Evolutionary conservation across 1,284 basidiomycete species (phyloP), one percentile per base, ranked within the genome.

Genomic region (Termitomyces sp.): DNA sequence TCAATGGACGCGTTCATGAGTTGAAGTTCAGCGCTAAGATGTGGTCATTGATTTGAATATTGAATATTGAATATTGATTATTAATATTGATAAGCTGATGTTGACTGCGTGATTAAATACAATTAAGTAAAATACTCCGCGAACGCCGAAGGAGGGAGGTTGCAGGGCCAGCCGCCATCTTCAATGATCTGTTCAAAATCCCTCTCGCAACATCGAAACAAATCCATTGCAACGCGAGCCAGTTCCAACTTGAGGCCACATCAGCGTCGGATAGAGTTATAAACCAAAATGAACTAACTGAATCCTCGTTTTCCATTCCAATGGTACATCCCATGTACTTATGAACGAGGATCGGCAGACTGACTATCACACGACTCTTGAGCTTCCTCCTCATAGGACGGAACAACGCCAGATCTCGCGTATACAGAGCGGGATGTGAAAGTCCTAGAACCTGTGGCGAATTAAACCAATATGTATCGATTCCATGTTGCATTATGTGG

Each of bases 361-460:
- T 72, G 15, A 81, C 64, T 30, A 74, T 64, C 15, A 62, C 63
- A 56, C 68, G 70, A 47, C 69, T 73, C 36, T 71, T 71, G 5
- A 83, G 68, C 34, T 71, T 73, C 53, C 72, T 74, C 28, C 79
- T 74, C 55, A 84, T 73, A 13, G 82, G 80, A 40, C 77, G 68
- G 65, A 78, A 85, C 26, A 82, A 67, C 4, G 79, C 82, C 30
- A 80, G 70, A 60, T 84, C 82, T 26, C 82, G 74, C 3, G 81
- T 84, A 57, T 79, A 67, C 53, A 79, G 66, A 5, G 80, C 72
- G 8, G 80, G 75, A 64, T 83, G 82, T 15, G 73, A 71, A 40
- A 84, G 63, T 12, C 76, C 77, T 59, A 83, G 65, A 21, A 81
- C 75, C 82, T 83, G 50, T 17, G 17, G 12, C 24, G 47, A 50